Evolutionary conservation across 176 grass and related monocot species (phyloP).

Genomic region (Puya raimondii): DNA sequence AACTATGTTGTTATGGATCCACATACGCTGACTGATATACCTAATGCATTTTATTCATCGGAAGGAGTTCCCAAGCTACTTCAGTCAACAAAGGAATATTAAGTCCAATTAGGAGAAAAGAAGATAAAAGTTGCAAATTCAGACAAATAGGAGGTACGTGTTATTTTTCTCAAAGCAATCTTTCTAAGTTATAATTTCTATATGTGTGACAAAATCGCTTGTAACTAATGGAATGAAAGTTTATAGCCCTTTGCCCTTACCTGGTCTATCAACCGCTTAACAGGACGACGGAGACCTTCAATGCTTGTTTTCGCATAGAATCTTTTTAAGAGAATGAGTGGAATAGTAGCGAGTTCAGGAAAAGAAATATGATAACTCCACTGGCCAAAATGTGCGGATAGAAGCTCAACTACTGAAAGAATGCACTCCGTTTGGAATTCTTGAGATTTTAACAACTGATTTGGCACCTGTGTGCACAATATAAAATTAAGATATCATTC

Average conservation of each 20-base stretch:
- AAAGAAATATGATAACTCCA: constrained; percentile 96
- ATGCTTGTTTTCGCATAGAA: constrained; percentile 41
- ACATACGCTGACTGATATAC: no score
- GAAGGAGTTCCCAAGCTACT: no score
- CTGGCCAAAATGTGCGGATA: constrained; percentile 66
- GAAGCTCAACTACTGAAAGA: constrained; percentile 52
- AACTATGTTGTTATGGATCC: no score
- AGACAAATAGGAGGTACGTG: no score
- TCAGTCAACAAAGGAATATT: no score
- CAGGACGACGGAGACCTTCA: constrained; percentile 47
- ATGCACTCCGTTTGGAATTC: constrained; percentile 62
- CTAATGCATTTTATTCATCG: no score
- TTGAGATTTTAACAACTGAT: constrained; percentile 50
- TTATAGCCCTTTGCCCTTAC: constrained; percentile 21
- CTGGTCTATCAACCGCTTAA: constrained; percentile 82
- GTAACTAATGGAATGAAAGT: not conserved
- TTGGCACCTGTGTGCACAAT: constrained; percentile 44
- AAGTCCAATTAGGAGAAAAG: no score
- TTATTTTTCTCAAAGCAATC: no score
- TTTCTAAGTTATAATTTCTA: not conserved
- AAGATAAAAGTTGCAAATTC: no score
- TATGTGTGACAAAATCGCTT: not conserved
- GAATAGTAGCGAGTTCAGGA: constrained; percentile 76
- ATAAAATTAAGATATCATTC: constrained; percentile 11
- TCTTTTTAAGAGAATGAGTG: constrained; percentile 77